These are phyloP conservation scores for Tardiomyces blankii DNA, from an alignment of 1,139 yeast genomes.

Conservation along the genomic window DNA sequence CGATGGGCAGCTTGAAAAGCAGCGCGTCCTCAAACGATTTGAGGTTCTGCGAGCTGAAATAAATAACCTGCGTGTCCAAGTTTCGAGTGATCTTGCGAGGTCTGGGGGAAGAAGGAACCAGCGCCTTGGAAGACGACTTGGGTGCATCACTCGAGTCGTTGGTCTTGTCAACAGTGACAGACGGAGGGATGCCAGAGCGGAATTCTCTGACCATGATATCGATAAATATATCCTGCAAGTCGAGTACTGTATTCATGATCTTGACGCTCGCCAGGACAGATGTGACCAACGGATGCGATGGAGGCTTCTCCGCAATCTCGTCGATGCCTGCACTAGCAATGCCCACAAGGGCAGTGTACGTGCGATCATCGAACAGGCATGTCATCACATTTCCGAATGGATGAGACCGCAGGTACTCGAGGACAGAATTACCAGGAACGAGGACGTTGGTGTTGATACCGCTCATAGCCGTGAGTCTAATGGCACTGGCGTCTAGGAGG, in stretches of 20 bases:
- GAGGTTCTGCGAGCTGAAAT: conserved; percentile 50
- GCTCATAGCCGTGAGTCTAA: conserved; percentile 35
- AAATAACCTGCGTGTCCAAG: conserved; percentile 16
- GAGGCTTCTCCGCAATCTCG: neutral
- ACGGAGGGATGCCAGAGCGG: neutral
- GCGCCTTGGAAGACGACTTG: neutral
- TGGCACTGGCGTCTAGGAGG: conserved; percentile 54
- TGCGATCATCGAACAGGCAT: conserved; percentile 44
- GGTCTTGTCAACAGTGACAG: neutral
- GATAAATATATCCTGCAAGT: conserved; percentile 36
- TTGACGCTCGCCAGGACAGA: conserved; percentile 18
- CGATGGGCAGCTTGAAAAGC: conserved; percentile 52
- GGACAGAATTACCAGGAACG: conserved; percentile 18
- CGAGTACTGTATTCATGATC: conserved; percentile 39
- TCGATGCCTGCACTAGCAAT: neutral
- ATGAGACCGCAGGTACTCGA: conserved; percentile 39
- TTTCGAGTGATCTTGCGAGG: conserved; percentile 1
- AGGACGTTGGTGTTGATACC: conserved; percentile 41
- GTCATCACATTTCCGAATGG: conserved; percentile 61
- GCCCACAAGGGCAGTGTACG: neutral
- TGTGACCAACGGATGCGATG: neutral
- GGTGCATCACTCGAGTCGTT: neutral
- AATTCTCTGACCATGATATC: conserved; percentile 17
- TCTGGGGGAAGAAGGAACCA: neutral
- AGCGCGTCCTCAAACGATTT: conserved; percentile 59